A percentile compares a stretch with the other conserved stretches of the same genome.
phyloP scores from a whole-genome alignment of 2,329 filamentous ascomycete species.

The Periconia sp. region DNA sequence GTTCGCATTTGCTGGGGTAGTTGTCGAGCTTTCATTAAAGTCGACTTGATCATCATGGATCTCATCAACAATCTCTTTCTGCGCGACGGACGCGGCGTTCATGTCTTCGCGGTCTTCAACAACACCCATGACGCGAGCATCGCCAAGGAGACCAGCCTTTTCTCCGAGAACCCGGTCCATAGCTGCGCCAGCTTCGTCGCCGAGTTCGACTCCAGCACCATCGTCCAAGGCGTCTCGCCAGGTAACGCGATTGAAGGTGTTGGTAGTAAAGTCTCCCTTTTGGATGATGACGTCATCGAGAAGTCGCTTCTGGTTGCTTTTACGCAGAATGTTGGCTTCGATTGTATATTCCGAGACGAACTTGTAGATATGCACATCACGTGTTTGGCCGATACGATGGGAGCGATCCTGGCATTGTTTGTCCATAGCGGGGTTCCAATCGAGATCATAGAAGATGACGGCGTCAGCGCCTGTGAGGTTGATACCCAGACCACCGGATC shows the following conservation, averaged over 20 bases:
- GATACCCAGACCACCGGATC: conserved; percentile 93
- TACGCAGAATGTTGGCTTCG: conserved; percentile 95
- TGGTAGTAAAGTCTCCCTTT: conserved; percentile 96
- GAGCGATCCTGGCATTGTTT: conserved; percentile 98
- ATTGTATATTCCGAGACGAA: conserved; percentile 72
- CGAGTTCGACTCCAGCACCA: conserved; percentile 40
- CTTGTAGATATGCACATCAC: conserved; percentile 96
- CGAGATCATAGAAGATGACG: conserved; percentile 98
- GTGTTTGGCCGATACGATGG: conserved; percentile 95
- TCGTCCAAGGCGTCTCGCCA: conserved; percentile 71
- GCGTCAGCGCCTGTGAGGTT: conserved; percentile 97
- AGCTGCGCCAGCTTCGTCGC: conserved; percentile 75
- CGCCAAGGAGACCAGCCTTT: conserved; percentile 62
- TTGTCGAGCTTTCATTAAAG: conserved; percentile 36
- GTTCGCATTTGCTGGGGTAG: conserved; percentile 21
- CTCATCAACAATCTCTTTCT: conserved; percentile 79
- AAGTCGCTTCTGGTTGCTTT: conserved; percentile 97
- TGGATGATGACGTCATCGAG: conserved; percentile 98
- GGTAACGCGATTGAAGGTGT: conserved; percentile 83
- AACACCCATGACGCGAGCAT: conserved; percentile 77
- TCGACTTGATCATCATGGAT: conserved; percentile 53
- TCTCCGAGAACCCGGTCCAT: conserved; percentile 84
- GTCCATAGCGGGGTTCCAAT: conserved; percentile 99
- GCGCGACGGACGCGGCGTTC: conserved; percentile 82
- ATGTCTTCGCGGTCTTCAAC: conserved; percentile 94